These are phyloP conservation scores for Fimicolochytrium jonesii DNA, from an alignment of 192 early-diverging fungal species.

Conservation along the genomic window DNA sequence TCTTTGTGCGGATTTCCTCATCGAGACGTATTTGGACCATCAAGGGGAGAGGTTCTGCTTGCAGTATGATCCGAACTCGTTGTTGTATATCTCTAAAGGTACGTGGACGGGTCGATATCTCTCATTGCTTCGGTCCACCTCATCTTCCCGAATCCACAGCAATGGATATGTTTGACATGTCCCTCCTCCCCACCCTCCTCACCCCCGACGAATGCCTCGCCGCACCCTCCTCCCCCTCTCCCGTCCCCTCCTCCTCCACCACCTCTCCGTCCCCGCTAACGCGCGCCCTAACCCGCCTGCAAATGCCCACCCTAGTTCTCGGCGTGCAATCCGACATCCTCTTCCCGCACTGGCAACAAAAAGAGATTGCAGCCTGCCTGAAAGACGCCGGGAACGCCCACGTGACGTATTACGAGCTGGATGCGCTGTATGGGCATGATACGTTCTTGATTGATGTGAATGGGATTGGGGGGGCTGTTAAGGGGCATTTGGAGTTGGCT, in stretches of 20 bases:
- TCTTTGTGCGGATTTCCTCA: constrained; percentile 88
- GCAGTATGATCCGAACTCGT: constrained; percentile 90
- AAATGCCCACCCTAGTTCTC: constrained; percentile 80
- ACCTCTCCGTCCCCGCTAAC: constrained; percentile 76
- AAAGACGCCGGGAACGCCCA: constrained; percentile 76
- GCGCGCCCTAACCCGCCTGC: constrained; percentile 37
- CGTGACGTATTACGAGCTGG: constrained; percentile 96
- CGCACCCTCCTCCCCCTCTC: constrained; percentile 7
- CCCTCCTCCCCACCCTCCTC: not conserved
- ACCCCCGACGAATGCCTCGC: not conserved
- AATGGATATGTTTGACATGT: constrained; percentile 98
- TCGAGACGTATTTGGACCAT: constrained; percentile 95
- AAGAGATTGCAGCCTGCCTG: constrained; percentile 90
- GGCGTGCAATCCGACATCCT: constrained; percentile 94
- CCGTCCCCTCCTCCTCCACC: constrained; percentile 59
- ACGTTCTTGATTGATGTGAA: constrained; percentile 90
- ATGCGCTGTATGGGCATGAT: constrained; percentile 96
- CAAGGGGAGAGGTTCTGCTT: constrained; percentile 90
- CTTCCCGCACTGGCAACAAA: constrained; percentile 93
- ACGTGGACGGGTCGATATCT: no score
- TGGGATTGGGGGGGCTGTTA: constrained; percentile 90
- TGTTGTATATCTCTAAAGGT: constrained; percentile 93
- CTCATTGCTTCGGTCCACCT: no score
- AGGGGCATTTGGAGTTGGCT: constrained; percentile 60
- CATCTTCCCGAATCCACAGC: no score